Evolutionary conservation across 192 early-diverging fungal species (phyloP).

Genomic region (Irineochytrium annulatum): DNA sequence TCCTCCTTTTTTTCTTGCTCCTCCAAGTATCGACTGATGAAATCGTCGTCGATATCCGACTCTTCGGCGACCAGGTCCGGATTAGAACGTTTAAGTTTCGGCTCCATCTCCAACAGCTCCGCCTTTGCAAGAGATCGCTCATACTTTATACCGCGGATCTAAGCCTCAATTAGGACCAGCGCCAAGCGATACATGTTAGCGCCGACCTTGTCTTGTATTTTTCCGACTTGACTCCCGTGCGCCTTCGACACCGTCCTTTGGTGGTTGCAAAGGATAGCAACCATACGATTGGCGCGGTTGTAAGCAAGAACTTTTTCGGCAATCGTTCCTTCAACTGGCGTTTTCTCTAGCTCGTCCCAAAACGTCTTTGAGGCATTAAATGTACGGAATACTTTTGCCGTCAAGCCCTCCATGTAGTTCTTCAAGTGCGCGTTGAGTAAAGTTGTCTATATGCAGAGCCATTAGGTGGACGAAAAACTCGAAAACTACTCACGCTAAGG

Average conservation of each 20-base stretch:
- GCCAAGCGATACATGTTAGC: neutral
- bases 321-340: conserved; percentile 61
- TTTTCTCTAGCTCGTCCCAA: conserved; percentile 78
- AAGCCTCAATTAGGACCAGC: neutral
- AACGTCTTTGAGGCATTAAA: conserved; percentile 94
- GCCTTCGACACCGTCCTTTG: conserved; percentile 83
- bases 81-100: conserved; percentile 71
- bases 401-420: conserved; percentile 82
- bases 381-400: conserved; percentile 99
- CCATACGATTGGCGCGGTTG: conserved; percentile 92
- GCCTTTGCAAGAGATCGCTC: conserved; percentile 70
- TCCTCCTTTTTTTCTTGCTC: conserved; percentile 66
- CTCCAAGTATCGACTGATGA: conserved; percentile 63
- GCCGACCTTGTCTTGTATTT: conserved; percentile 74
- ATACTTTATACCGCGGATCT: conserved; percentile 82
- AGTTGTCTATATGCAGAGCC: conserved; percentile 48
- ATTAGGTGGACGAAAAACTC: neutral
- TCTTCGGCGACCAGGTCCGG: conserved; percentile 65
- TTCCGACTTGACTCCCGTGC: conserved; percentile 70
- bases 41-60: conserved; percentile 70
- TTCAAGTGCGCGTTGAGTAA: conserved; percentile 86
- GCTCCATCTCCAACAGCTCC: conserved; percentile 68
- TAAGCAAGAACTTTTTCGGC: conserved; percentile 88
- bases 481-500: conserved; percentile 57
- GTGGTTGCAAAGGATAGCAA: conserved; percentile 98